Evolutionary conservation across 176 grass and related monocot species (phyloP).

Genomic region (Paspalum vaginatum): DNA sequence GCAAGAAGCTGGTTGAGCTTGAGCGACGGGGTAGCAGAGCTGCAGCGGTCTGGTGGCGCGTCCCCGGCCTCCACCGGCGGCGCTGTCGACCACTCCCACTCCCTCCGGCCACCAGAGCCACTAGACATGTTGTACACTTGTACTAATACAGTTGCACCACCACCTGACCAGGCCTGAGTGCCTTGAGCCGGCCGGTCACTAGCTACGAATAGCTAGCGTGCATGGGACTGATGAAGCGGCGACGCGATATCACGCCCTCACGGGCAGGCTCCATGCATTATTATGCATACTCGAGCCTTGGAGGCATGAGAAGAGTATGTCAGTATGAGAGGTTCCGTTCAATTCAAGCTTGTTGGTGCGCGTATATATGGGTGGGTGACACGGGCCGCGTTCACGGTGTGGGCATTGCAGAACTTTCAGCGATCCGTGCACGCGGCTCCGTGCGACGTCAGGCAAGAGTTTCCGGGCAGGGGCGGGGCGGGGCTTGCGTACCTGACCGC

Average conservation of each 20-base stretch:
- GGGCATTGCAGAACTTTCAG: too few species aligned
- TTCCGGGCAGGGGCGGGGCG: constrained; percentile 1
- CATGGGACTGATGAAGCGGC: too few species aligned
- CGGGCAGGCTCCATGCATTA: too few species aligned
- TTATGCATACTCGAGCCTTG: not conserved
- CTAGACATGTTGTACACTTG: constrained; percentile 12
- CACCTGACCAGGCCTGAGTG: not conserved
- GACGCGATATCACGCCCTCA: too few species aligned
- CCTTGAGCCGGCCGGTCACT: not conserved
- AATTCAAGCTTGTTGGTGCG: not conserved
- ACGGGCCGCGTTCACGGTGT: not conserved
- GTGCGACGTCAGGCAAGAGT: too few species aligned
- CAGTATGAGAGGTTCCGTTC: not conserved
- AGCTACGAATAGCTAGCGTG: not conserved
- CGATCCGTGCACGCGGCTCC: too few species aligned
- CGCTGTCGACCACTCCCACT: not conserved
- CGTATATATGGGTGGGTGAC: not conserved
- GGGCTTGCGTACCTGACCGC: constrained; percentile 5
- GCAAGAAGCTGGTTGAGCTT: not conserved
- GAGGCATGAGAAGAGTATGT: not conserved
- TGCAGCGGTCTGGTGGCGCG: not conserved
- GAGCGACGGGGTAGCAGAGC: not conserved
- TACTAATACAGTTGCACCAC: not conserved
- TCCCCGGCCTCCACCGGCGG: constrained; percentile 27
- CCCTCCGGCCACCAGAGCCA: constrained; percentile 15